A percentile compares a stretch with the other conserved stretches of the same genome.
Evolutionary conservation across 2,329 filamentous ascomycete species (phyloP).

Genomic region (Colletotrichum lentis): DNA sequence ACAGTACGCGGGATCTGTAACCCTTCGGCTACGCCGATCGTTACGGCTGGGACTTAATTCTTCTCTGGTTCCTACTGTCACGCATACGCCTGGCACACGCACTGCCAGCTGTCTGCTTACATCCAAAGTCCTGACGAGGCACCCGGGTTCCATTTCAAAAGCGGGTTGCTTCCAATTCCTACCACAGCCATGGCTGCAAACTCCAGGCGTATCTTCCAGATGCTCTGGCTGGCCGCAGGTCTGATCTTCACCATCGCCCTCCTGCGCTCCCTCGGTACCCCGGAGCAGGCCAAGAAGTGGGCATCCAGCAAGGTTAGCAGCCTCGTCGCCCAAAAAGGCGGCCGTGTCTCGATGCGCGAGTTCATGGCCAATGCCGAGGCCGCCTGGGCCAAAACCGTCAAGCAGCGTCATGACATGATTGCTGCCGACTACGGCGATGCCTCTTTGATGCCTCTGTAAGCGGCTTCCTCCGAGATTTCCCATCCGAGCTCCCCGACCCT

Average conservation of each 20-base stretch:
- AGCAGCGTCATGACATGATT: slow-evolving; percentile 44
- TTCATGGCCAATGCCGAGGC: slow-evolving; percentile 40
- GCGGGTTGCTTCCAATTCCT: no score
- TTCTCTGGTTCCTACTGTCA: background rate
- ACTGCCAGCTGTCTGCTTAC: background rate
- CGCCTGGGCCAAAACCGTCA: slow-evolving; percentile 45
- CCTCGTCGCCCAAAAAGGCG: slow-evolving; percentile 17
- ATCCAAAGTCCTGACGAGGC: background rate
- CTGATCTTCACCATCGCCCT: slow-evolving; percentile 42
- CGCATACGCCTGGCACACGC: background rate
- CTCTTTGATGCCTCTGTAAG: slow-evolving; percentile 41
- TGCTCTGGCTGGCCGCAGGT: slow-evolving; percentile 41
- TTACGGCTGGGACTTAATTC: background rate
- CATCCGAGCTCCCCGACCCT: background rate
- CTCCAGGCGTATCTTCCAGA: slow-evolving; percentile 35
- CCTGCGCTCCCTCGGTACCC: slow-evolving; percentile 38
- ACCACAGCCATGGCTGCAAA: background rate
- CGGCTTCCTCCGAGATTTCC: background rate
- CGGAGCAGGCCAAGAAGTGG: slow-evolving; percentile 42
- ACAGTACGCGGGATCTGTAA: background rate
- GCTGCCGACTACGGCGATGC: slow-evolving; percentile 40
- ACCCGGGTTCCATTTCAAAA: background rate
- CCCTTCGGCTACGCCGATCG: background rate
- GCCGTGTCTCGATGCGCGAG: slow-evolving; percentile 35
- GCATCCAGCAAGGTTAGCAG: slow-evolving; percentile 36